phyloP scores from a whole-genome alignment of 2,329 filamentous ascomycete genomes.

The Hysterium pulicare region DNA sequence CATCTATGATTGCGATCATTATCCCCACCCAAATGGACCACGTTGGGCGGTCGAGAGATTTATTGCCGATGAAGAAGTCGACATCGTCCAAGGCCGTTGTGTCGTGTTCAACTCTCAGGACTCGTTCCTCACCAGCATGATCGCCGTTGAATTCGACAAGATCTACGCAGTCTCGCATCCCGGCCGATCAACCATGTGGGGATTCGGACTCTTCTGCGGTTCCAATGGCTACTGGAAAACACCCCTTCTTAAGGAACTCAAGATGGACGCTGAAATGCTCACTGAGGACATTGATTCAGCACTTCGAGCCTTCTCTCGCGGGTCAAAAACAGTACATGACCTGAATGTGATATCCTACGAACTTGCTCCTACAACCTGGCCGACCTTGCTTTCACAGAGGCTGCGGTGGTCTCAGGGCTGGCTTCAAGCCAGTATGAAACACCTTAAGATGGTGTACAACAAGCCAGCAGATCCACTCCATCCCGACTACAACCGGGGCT shows the following conservation, averaged over 20 bases:
- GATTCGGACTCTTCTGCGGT: constrained; percentile 49
- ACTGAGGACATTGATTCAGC: constrained; percentile 52
- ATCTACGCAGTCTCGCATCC: constrained; percentile 52
- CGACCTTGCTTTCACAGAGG: constrained; percentile 49
- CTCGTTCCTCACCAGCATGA: constrained; percentile 45
- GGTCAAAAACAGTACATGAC: constrained; percentile 46
- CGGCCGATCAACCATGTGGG: constrained; percentile 46
- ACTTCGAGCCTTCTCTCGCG: constrained; percentile 43
- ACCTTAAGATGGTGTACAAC: constrained; percentile 43
- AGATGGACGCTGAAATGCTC: constrained; percentile 50
- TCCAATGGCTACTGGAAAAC: constrained; percentile 51
- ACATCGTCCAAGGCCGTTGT: constrained; percentile 50
- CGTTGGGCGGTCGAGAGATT: constrained; percentile 50
- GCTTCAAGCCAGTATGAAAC: constrained; percentile 47
- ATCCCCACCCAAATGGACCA: constrained; percentile 48
- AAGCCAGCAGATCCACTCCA: constrained; percentile 33
- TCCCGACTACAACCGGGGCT: constrained; percentile 29
- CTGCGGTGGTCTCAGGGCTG: constrained; percentile 52
- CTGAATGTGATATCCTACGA: constrained; percentile 50
- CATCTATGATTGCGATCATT: constrained; percentile 52
- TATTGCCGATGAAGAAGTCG: constrained; percentile 39
- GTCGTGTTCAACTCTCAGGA: constrained; percentile 48
- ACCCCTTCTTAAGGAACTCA: constrained; percentile 42
- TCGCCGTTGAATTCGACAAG: constrained; percentile 51
- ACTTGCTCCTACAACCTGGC: constrained; percentile 44